A percentile compares a stretch with the other conserved stretches of the same genome.
Conservation (phyloP, 192 early-diverging fungal genomes). For the Backusella morwellensis region DNA sequence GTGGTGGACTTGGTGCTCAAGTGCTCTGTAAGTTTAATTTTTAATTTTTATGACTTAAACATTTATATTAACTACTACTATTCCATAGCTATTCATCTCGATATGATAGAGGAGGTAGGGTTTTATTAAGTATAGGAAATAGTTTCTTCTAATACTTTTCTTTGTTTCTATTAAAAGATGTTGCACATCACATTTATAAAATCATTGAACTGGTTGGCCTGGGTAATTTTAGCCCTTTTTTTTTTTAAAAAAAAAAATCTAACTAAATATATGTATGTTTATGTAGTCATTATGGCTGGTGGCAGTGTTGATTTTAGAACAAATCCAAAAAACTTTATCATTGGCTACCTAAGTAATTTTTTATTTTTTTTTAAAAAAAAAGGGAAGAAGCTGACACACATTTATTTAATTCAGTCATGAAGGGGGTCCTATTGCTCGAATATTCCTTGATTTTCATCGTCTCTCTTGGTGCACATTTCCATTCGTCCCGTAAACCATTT, state of each 20-base stretch:
- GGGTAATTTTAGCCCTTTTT: conserved; percentile 1
- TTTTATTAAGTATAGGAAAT: neutral
- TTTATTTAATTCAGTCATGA: conserved; percentile 21
- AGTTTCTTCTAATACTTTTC: neutral
- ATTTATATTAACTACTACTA: neutral
- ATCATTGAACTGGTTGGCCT: conserved; percentile 28
- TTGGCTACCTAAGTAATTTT: conserved; percentile 31
- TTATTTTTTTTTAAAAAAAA: neutral
- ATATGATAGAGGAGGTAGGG: conserved; percentile 28
- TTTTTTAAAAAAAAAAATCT: neutral
- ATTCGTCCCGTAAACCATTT: conserved; percentile 14
- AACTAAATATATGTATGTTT: neutral
- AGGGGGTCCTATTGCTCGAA: conserved; percentile 26
- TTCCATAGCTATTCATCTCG: conserved; percentile 21
- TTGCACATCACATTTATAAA: conserved; percentile 34
- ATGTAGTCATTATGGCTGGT: conserved; percentile 32
- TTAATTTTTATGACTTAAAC: neutral
- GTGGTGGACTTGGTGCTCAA: conserved; percentile 42
- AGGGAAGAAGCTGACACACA: no score
- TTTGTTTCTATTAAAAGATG: conserved; percentile 15
- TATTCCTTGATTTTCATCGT: conserved; percentile 31
- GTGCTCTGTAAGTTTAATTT: conserved; percentile 19
- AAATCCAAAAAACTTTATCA: conserved; percentile 21
- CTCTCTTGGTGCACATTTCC: conserved; percentile 13
- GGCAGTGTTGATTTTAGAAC: conserved; percentile 11